Percentiles rank a stretch among this genome's conserved stretches.
Evolutionary conservation across 306 rosid species (phyloP).

Genomic region (Crotalaria pallida): DNA sequence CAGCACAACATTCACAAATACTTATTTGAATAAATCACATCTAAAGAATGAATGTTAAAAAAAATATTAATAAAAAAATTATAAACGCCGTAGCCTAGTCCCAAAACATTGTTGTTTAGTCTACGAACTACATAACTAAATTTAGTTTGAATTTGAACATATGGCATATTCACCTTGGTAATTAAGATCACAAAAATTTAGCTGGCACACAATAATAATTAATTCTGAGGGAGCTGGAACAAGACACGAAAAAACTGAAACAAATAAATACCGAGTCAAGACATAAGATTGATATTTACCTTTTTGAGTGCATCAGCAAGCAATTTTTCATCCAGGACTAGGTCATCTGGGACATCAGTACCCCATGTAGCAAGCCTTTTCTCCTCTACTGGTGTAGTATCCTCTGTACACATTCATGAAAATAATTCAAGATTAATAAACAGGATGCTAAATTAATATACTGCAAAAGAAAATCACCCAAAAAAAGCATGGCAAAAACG

Average conservation of each 20-base stretch:
- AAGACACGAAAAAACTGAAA: background rate
- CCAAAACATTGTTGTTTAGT: background rate
- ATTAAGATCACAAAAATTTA: background rate
- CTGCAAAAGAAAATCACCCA: too few species aligned
- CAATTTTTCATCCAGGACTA: slow-evolving; percentile 23
- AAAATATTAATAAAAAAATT: background rate
- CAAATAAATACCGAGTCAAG: background rate
- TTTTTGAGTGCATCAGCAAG: slow-evolving; percentile 28
- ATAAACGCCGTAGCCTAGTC: background rate
- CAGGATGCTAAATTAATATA: background rate
- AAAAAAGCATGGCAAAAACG: too few species aligned
- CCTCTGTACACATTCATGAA: background rate
- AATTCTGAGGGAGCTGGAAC: background rate
- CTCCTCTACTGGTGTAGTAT: too few species aligned
- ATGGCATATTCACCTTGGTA: background rate
- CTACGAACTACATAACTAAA: slow-evolving; percentile 3
- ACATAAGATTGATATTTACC: background rate
- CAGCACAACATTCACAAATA: background rate
- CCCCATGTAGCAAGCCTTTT: too few species aligned
- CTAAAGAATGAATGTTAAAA: background rate
- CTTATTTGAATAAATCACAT: background rate
- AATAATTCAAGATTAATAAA: background rate
- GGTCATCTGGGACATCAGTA: too few species aligned
- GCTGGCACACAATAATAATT: background rate
- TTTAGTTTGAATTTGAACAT: background rate